A percentile compares a stretch with the other conserved stretches of the same genome.
Conservation (phyloP, 2,329 filamentous ascomycete genomes). For the Claviceps citrina region DNA sequence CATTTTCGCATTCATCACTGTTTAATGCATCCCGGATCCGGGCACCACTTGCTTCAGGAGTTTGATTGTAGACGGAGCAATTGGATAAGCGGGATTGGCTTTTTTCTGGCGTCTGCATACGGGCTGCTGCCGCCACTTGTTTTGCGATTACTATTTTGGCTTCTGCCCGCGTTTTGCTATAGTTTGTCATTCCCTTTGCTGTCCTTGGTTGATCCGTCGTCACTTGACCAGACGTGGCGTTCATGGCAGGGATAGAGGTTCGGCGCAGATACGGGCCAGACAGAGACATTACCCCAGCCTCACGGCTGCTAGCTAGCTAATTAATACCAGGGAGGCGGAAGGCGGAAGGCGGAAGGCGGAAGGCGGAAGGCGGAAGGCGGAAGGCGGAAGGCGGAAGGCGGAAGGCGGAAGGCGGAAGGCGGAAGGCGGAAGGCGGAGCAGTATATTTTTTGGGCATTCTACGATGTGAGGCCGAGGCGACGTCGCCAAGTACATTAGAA, state of each 20-base stretch:
- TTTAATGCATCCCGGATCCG: not conserved
- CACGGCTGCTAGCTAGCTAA: not conserved
- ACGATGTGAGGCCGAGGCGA: not conserved
- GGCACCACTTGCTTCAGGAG: slow-evolving; percentile 4
- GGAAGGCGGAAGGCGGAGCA: not conserved
- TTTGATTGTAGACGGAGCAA: slow-evolving; percentile 5
- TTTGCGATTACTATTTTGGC: not conserved
- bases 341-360: too few species aligned
- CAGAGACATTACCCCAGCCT: slow-evolving; percentile 1
- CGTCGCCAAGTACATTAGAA: not conserved
- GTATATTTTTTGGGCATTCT: slow-evolving; percentile 2
- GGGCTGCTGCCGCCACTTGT: not conserved
- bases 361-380: too few species aligned
- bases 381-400: too few species aligned
- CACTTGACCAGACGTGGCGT: slow-evolving; percentile 5
- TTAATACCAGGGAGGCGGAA: slow-evolving; percentile 2
- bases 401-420: too few species aligned
- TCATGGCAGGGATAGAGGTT: slow-evolving; percentile 1
- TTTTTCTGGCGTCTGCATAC: slow-evolving; percentile 10
- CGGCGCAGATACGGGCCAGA: not conserved
- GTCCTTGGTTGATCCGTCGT: not conserved
- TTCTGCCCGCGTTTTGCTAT: not conserved
- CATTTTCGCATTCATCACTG: not conserved
- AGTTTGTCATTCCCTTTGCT: not conserved
- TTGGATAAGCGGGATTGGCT: too few species aligned